These are phyloP conservation scores for Phaseolus coccineus DNA, from an alignment of 331 rosid genomes.

Conservation along the genomic window DNA sequence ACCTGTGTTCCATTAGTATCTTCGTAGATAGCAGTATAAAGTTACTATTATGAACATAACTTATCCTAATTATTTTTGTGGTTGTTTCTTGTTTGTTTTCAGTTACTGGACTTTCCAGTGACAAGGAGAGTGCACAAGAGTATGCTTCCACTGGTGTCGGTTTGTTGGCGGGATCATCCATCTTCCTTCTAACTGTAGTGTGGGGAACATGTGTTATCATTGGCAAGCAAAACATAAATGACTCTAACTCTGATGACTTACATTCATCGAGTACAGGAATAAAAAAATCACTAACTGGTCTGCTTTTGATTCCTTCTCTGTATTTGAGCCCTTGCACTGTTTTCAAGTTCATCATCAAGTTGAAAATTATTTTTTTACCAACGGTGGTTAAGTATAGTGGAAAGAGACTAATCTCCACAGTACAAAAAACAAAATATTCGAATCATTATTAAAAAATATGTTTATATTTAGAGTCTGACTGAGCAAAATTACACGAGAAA, in stretches of 20 bases:
- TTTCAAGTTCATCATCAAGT: neutral
- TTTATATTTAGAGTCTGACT: neutral
- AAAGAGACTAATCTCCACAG: neutral
- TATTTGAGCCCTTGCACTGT: neutral
- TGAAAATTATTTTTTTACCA: neutral
- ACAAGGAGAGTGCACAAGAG: slow-evolving; percentile 67
- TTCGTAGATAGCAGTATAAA: neutral
- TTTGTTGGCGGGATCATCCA: slow-evolving; percentile 72
- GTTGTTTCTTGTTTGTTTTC: slow-evolving; percentile 17
- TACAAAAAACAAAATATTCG: too few relatives aligned
- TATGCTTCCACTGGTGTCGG: slow-evolving; percentile 73
- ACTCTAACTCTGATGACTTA: slow-evolving; percentile 5
- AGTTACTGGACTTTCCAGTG: slow-evolving; percentile 69
- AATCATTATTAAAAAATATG: neutral
- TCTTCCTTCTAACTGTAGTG: slow-evolving; percentile 60
- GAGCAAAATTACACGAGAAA: too few relatives aligned
- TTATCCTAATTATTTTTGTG: neutral
- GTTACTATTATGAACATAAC: neutral
- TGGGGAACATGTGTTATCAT: slow-evolving; percentile 73
- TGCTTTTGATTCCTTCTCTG: slow-evolving; percentile 17
- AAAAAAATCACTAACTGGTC: slow-evolving; percentile 55
- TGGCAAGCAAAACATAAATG: slow-evolving; percentile 54
- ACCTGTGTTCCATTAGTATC: neutral
- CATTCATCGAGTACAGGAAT: slow-evolving; percentile 40
- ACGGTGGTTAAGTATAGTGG: neutral